Base-by-base conservation (phyloP, 1,284 basidiomycete genomes). In the Heterobasidion parviporum region DNA sequence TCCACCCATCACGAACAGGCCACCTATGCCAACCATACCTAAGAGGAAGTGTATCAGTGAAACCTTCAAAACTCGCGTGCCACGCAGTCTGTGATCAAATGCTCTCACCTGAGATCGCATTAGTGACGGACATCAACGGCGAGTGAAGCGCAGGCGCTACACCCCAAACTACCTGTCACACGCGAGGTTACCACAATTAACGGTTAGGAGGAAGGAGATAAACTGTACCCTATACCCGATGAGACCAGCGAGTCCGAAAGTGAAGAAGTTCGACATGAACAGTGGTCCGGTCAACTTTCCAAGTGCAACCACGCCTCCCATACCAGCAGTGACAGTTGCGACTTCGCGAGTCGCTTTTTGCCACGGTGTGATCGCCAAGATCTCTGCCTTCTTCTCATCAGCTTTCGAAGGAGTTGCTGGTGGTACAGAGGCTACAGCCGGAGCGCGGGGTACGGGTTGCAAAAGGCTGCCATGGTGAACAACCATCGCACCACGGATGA, bases 1-100 rank as follows among this genome's bases (percentile, higher is more conserved):
- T 43, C 90, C 90, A 56, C 91, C 90, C 88, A 93, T 92, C 45
- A 92, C 82, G 66, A 92, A 93, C 65, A 93, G 74, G 45, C 91
- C 91, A 20, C 90, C 90, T 36, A 93, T 75, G 53, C 90, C 90
- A 53, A 93, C 90, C 74, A 91, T 82, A 60, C 82, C 81, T 72
- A 59, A 57, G 35, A 68, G 62, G 15, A 41, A 41, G 5, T 41
- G 10, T n/a, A 41, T n/a, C 38, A 41, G 38, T 41, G 47, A 36
- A 26, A 49, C 8, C 8, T 38, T 55, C 8, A 59, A 32, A 10
- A 10, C 46, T 20, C n/a, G 8, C 48, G 4, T 18, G 26, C 8
- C 12, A 20, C 26, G 43, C 8, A 36, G 6, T 35, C 46, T n/a
- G 44, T 8, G 20, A n/a, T 5, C 43, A 38, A 34, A 32, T 45